Conservation (phyloP, 768 basidiomycete species). For the Boletellus ananas region DNA sequence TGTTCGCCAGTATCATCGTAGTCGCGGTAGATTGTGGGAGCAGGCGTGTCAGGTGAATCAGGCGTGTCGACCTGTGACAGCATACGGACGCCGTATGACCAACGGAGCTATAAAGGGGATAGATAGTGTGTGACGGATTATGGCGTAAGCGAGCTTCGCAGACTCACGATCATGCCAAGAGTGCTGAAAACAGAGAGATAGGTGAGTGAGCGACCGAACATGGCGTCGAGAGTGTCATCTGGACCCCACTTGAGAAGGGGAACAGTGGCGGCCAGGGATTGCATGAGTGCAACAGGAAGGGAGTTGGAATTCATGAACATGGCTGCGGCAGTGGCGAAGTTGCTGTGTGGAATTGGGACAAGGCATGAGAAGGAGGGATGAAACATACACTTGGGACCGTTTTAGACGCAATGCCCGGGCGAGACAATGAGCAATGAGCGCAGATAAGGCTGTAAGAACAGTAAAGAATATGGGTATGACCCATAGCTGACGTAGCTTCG, state of each 20-base stretch:
- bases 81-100: slow-evolving; percentile 89
- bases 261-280: slow-evolving; percentile 81
- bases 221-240: slow-evolving; percentile 79
- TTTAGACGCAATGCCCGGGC: slow-evolving; percentile 64
- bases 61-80: slow-evolving; percentile 49
- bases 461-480: slow-evolving; percentile 83
- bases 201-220: slow-evolving; percentile 87
- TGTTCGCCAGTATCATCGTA: slow-evolving; percentile 1
- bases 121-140: background rate
- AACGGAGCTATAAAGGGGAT: slow-evolving; percentile 59
- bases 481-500: slow-evolving; percentile 79
- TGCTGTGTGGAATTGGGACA: slow-evolving; percentile 36
- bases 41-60: background rate
- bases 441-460: slow-evolving; percentile 70
- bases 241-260: slow-evolving; percentile 76
- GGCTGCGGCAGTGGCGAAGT: slow-evolving; percentile 74
- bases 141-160: no score
- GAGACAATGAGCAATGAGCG: slow-evolving; percentile 59
- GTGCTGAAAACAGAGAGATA: slow-evolving; percentile 93
- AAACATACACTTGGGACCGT: slow-evolving; percentile 67
- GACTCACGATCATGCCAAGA: slow-evolving; percentile 87
- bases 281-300: slow-evolving; percentile 91
- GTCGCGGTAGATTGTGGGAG: slow-evolving; percentile 8
- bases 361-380: background rate
- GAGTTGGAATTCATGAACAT: slow-evolving; percentile 97